Conservation (phyloP, 176 grass and related monocot species). For the Dactylis glomerata region DNA sequence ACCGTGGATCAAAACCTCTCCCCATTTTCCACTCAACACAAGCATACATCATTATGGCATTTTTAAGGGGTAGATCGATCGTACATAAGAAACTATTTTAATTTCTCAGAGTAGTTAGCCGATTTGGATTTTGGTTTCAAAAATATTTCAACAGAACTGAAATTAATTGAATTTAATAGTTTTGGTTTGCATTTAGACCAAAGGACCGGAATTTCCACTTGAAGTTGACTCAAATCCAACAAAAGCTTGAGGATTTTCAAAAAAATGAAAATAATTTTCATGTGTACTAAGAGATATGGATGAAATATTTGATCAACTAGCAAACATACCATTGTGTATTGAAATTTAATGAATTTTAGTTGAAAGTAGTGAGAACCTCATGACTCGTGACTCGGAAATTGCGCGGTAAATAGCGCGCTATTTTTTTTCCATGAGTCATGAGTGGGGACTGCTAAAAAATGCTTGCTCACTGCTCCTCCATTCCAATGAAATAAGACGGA, state of each 20-base stretch:
- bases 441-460: background rate
- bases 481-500: too few species aligned
- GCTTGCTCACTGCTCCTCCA: too few species aligned
- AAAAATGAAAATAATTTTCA: background rate
- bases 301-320: background rate
- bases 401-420: too few species aligned
- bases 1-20: background rate
- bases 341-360: background rate
- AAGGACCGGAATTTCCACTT: background rate
- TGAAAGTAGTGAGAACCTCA: background rate
- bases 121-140: background rate
- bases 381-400: too few species aligned
- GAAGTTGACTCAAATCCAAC: background rate
- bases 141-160: background rate
- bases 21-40: background rate
- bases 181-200: background rate
- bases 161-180: background rate
- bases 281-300: background rate
- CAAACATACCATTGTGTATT: background rate
- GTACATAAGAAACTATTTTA: background rate
- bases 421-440: background rate
- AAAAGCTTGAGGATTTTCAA: background rate
- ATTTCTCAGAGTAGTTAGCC: background rate
- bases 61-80: background rate
- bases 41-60: background rate